Evolutionary conservation across 345 rosid genomes (phyloP).

Genomic region (Moringa oleifera): DNA sequence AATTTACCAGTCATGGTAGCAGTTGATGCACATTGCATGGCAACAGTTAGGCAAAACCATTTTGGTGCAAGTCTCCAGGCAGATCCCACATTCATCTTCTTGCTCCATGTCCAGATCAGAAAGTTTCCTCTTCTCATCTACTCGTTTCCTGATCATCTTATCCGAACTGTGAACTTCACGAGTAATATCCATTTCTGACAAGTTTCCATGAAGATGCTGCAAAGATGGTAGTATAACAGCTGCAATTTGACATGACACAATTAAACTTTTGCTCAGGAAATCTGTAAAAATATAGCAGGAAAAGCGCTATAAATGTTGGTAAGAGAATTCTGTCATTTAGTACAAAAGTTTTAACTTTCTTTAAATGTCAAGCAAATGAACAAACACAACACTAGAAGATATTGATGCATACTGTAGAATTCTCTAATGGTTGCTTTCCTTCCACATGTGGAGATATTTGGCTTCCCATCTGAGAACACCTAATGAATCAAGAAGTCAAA

Average conservation of each 20-base stretch:
- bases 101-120: constrained; percentile 30
- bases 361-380: neutral
- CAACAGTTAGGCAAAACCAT: constrained; percentile 50
- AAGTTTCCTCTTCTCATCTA: constrained; percentile 18
- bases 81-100: constrained; percentile 57
- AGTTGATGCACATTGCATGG: constrained; percentile 52
- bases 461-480: constrained; percentile 36
- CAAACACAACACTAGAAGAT: neutral
- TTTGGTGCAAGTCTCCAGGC: constrained; percentile 50
- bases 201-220: constrained; percentile 34
- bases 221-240: constrained; percentile 48
- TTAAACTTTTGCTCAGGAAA: too few relatives aligned
- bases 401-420: constrained; percentile 32
- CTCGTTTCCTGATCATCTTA: constrained; percentile 18
- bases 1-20: constrained; percentile 48
- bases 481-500: constrained; percentile 6
- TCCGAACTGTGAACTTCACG: constrained; percentile 11
- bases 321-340: too few relatives aligned
- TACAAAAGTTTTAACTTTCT: neutral
- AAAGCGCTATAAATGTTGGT: too few relatives aligned
- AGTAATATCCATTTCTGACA: constrained; percentile 24
- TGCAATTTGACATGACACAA: constrained; percentile 13
- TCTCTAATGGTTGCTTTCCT: constrained; percentile 50
- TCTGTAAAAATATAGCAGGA: too few relatives aligned
- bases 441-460: constrained; percentile 23